Evolutionary conservation across 495 filamentous ascomycete genomes (phyloP).

Genomic region (Antarctomyces pellizariae): DNA sequence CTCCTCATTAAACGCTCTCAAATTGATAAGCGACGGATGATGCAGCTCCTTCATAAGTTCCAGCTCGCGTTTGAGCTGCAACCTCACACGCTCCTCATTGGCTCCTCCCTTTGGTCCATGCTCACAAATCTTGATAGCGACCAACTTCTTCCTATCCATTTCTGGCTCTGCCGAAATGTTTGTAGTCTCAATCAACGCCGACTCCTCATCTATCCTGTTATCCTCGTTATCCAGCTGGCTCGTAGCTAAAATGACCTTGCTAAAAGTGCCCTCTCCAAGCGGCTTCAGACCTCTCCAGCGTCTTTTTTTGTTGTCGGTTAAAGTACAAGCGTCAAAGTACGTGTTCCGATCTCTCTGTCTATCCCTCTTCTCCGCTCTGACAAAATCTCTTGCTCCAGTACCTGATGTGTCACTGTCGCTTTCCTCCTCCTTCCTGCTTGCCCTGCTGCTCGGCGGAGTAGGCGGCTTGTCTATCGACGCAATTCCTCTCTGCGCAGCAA

Average conservation of each 20-base stretch:
- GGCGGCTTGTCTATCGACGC: conserved; percentile 37
- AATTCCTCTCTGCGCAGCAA: conserved; percentile 55
- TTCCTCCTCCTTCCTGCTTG: conserved; percentile 21
- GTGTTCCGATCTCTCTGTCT: conserved; percentile 21
- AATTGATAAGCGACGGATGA: conserved; percentile 72
- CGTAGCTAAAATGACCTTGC: conserved; percentile 74
- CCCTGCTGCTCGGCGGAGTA: conserved; percentile 44
- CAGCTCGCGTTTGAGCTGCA: conserved; percentile 78
- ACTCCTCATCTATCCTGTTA: conserved; percentile 20
- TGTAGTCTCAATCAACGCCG: conserved; percentile 4
- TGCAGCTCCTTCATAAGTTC: conserved; percentile 72
- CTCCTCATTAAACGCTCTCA: conserved; percentile 72
- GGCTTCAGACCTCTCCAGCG: conserved; percentile 55
- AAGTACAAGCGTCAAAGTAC: conserved; percentile 37
- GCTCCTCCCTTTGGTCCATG: conserved; percentile 84
- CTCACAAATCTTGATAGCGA: conserved; percentile 88
- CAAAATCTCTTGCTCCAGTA: too few species aligned
- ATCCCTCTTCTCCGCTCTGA: too few species aligned
- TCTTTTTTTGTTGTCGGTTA: conserved; percentile 28
- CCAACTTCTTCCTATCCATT: conserved; percentile 36
- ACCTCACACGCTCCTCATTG: conserved; percentile 67
- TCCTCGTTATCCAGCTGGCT: conserved; percentile 19
- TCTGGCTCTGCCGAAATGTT: conserved; percentile 9
- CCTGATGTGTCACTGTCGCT: conserved; percentile 17
- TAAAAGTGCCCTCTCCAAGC: conserved; percentile 87